Percentiles rank a stretch among this genome's conserved stretches.
Evolutionary conservation across 345 rosid species (phyloP).

Genomic region (Populus pruinosa): DNA sequence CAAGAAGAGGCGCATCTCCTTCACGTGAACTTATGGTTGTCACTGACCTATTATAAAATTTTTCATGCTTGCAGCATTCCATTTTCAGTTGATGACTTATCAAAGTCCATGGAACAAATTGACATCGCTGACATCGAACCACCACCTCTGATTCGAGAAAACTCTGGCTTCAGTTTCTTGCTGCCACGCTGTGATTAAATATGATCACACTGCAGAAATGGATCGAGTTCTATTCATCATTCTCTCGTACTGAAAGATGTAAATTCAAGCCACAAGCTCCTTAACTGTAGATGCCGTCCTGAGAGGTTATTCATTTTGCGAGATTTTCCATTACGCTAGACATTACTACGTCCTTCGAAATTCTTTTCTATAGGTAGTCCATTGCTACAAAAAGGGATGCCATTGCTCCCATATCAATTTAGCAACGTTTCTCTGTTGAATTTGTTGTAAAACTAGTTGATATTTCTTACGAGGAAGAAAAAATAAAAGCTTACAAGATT

Average conservation of each 20-base stretch:
- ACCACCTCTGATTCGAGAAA: conserved; percentile 82
- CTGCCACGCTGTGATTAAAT: conserved; percentile 62
- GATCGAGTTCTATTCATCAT: neutral
- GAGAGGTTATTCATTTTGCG: conserved; percentile 2
- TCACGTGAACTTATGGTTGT: neutral
- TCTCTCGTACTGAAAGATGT: conserved; percentile 12
- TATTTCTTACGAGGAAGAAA: conserved; percentile 3
- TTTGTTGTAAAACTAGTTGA: conserved; percentile 30
- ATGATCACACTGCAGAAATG: neutral
- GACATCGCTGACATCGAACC: conserved; percentile 86
- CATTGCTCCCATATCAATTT: conserved; percentile 22
- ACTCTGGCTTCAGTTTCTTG: conserved; percentile 86
- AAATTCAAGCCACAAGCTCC: conserved; percentile 21
- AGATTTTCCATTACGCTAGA: conserved; percentile 16
- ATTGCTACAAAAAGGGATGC: conserved; percentile 24
- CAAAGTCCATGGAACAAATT: conserved; percentile 89
- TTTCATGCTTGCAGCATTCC: conserved; percentile 66
- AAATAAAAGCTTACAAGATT: conserved; percentile 7
- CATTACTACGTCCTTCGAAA: neutral
- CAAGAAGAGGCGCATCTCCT: neutral
- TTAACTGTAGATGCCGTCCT: conserved; percentile 11
- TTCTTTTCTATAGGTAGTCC: conserved; percentile 18
- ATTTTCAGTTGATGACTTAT: conserved; percentile 89
- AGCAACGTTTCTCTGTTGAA: conserved; percentile 9
- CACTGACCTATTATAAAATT: conserved; percentile 2